Conservation (phyloP, 2,329 filamentous ascomycete species). For the Stylonectria norvegica region DNA sequence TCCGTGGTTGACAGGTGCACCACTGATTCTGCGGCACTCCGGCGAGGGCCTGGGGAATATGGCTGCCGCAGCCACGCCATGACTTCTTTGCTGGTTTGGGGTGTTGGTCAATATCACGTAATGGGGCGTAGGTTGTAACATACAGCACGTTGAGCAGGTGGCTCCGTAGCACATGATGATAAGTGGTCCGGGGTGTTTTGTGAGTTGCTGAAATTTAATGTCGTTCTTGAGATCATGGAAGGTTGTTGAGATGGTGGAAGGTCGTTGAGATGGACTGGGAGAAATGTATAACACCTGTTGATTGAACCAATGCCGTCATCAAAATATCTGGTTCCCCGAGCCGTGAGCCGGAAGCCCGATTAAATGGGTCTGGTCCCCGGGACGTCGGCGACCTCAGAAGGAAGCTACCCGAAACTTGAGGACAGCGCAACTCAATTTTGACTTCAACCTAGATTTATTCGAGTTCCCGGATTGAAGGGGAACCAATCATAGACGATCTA, state of each 20-base stretch:
- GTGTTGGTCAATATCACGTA: background rate
- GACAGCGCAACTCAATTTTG: too few relatives aligned
- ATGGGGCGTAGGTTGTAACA: conserved; percentile 12
- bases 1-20: conserved; percentile 46
- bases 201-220: background rate
- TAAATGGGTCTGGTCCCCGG: too few relatives aligned
- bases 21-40: conserved; percentile 43
- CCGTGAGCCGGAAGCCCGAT: too few relatives aligned
- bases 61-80: conserved; percentile 49
- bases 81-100: conserved; percentile 40
- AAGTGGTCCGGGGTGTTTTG: background rate
- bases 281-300: too few relatives aligned
- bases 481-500: too few relatives aligned
- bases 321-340: too few relatives aligned
- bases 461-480: too few relatives aligned
- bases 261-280: background rate
- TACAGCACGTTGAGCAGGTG: conserved; percentile 42
- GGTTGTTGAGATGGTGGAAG: background rate
- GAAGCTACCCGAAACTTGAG: too few relatives aligned
- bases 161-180: conserved; percentile 42
- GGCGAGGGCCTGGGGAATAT: conserved; percentile 44
- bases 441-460: too few relatives aligned
- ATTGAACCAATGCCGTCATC: too few relatives aligned
- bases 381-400: too few relatives aligned
- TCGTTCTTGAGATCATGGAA: background rate